Base-by-base conservation (phyloP, 768 basidiomycete species). In the Amanita brunnescens region DNA sequence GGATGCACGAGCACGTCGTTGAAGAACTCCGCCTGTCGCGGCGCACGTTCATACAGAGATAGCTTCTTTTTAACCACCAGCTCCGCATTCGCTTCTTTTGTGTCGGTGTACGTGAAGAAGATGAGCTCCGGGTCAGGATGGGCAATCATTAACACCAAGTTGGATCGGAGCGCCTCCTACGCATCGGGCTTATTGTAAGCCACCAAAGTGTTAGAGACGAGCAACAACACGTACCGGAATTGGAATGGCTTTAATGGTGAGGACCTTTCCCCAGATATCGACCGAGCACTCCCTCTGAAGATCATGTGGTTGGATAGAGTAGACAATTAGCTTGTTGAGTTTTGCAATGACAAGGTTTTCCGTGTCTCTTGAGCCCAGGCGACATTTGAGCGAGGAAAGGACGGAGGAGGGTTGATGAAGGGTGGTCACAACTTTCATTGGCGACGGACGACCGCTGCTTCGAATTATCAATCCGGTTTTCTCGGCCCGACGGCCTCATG, bases 331-430 rank as follows among this genome's bases (percentile, higher is more conserved):
- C 52, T 72, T 72, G 62, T 82, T 79, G 5, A 78, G 63, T 62
- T 85, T 89, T 8, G 80, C 83, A 32, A 88, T 72, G 23, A 85
- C 79, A 32, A 91, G 76, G 61, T 83, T 78, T 39, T 87, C 80
- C 8, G 76, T 65, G 40, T 71, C 70, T 55, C 74, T 67, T 6
- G 76, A 63, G 2, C 75, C 66, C n/a, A 91, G 73, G 5, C 67
- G 68, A 64, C 83, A 88, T 71, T 81, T 88, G 21, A 84, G 61
- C 24, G 87, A 90, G 55, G 72, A 72, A 7, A 81, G 56, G 44
- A 90, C 83, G 1, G 89, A 84, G 1, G 89, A 85, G 2, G 87
- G 76, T 3, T 74, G 75, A 62, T 90, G 86, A 62, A 89, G 88
- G 6, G 89, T 91, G 8, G 82, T 77, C 29, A 90, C 74, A 54